phyloP scores from a whole-genome alignment of 768 basidiomycete species.

The Harrya chromipes region DNA sequence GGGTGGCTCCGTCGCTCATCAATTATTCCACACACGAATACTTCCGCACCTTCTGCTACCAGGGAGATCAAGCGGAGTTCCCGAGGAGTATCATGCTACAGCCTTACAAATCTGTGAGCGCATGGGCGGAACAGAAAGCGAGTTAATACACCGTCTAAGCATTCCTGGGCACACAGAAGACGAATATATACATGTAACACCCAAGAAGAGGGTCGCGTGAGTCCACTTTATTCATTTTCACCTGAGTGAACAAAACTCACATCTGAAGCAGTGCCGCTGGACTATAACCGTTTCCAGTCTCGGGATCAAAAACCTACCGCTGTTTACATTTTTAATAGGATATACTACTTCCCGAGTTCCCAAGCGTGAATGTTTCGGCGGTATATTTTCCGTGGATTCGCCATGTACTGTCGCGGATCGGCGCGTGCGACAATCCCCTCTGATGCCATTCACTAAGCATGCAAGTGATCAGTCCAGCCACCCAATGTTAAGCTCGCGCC shows the following conservation, averaged over 20 bases:
- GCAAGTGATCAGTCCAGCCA: no score
- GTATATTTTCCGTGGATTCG: neutral
- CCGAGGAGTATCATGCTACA: conserved; percentile 28
- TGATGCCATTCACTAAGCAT: neutral
- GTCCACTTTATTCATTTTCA: conserved; percentile 1
- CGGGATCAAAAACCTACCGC: conserved; percentile 3
- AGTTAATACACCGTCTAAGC: conserved; percentile 7
- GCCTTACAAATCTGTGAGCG: conserved; percentile 27
- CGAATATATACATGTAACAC: conserved; percentile 6
- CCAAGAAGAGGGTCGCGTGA: conserved; percentile 24
- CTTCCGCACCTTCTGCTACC: conserved; percentile 32
- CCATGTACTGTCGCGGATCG: neutral
- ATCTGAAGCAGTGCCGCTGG: conserved; percentile 13
- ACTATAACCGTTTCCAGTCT: conserved; percentile 4
- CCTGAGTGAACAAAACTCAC: conserved; percentile 2
- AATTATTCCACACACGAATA: conserved; percentile 34
- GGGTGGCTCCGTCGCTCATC: conserved; percentile 35
- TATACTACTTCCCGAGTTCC: neutral
- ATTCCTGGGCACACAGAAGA: neutral
- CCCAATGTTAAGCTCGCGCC: no score
- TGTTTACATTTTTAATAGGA: conserved; percentile 13
- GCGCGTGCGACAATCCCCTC: neutral
- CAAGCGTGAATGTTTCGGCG: neutral
- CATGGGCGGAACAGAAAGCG: conserved; percentile 31
- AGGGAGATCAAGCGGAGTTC: conserved; percentile 26